A percentile compares a stretch with the other conserved stretches of the same genome.
These are phyloP conservation scores for Neoarthrinium moseri DNA, from an alignment of 2,329 filamentous ascomycete genomes.

Conservation along the genomic window DNA sequence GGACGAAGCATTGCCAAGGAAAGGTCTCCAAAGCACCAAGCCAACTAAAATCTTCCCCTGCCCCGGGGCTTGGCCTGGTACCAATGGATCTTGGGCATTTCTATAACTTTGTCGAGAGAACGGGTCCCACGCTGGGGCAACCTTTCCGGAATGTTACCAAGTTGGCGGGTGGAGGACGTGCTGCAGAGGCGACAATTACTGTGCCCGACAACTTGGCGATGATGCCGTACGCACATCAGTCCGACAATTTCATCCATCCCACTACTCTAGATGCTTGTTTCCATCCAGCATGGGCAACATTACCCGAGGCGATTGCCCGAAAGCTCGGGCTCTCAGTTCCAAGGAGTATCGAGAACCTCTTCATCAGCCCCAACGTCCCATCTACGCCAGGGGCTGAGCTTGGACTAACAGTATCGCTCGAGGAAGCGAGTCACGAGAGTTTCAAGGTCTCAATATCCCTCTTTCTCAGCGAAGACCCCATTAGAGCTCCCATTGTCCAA, in stretches of 20 bases:
- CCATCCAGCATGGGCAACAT: slow-evolving; percentile 2
- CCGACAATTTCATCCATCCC: neutral
- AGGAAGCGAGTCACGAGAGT: neutral
- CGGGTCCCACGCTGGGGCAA: slow-evolving; percentile 1
- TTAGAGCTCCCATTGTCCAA: neutral
- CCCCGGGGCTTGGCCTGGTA: neutral
- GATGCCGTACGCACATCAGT: neutral
- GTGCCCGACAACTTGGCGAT: slow-evolving; percentile 1
- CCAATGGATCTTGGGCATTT: slow-evolving; percentile 5
- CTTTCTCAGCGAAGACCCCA: neutral
- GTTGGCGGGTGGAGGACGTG: neutral
- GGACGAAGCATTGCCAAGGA: slow-evolving; percentile 6
- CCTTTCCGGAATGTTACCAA: slow-evolving; percentile 1
- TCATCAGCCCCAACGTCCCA: neutral
- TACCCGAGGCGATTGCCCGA: neutral
- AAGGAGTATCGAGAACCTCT: neutral
- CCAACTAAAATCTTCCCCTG: neutral
- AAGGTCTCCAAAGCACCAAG: neutral
- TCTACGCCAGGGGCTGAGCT: neutral
- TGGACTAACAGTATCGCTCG: neutral
- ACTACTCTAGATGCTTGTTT: slow-evolving; percentile 4
- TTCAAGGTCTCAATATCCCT: slow-evolving; percentile 1
- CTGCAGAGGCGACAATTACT: slow-evolving; percentile 2
- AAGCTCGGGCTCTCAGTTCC: slow-evolving; percentile 5
- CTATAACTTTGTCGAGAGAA: slow-evolving; percentile 1